Percentiles rank a stretch among this genome's conserved stretches.
phyloP scores from a whole-genome alignment of 2,329 filamentous ascomycete species.

The Epicoccum nigrum region DNA sequence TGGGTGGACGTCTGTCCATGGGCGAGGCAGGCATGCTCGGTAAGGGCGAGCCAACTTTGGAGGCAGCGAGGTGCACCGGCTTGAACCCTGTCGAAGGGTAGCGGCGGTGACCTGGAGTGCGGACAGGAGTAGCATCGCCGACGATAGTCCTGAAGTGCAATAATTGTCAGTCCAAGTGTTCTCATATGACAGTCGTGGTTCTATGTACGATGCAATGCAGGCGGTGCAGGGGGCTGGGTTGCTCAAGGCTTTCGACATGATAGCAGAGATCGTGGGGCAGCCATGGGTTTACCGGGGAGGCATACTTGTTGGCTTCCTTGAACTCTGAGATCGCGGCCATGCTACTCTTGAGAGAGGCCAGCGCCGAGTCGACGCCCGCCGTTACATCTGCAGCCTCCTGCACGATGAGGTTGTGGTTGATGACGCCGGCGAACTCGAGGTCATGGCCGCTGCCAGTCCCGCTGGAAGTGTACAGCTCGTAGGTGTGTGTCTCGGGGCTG shows the following conservation, averaged over 20 bases:
- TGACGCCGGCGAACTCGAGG: conserved; percentile 61
- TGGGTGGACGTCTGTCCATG: conserved; percentile 45
- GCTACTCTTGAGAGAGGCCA: conserved; percentile 64
- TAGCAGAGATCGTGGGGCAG: conserved; percentile 26
- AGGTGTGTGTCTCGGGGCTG: conserved; percentile 59
- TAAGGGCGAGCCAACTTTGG: conserved; percentile 48
- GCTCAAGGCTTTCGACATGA: conserved; percentile 23
- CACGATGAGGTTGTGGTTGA: conserved; percentile 63
- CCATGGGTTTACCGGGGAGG: conserved; percentile 38
- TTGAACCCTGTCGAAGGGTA: conserved; percentile 46
- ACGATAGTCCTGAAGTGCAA: conserved; percentile 45
- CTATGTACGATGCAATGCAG: neutral
- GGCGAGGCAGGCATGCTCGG: conserved; percentile 47
- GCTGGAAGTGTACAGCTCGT: conserved; percentile 62
- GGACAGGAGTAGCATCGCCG: conserved; percentile 39
- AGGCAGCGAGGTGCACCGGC: conserved; percentile 44
- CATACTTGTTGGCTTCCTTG: conserved; percentile 65
- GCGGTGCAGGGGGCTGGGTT: conserved; percentile 15
- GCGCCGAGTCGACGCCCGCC: conserved; percentile 63
- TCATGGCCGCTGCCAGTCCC: conserved; percentile 48
- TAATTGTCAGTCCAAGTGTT: conserved; percentile 38
- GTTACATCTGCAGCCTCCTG: conserved; percentile 61
- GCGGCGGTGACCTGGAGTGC: conserved; percentile 44
- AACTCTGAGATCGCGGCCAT: conserved; percentile 65
- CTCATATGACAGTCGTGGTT: conserved; percentile 17